Conservation (phyloP, 371 early-diverging fungal genomes). For the Entomophthora muscae region DNA sequence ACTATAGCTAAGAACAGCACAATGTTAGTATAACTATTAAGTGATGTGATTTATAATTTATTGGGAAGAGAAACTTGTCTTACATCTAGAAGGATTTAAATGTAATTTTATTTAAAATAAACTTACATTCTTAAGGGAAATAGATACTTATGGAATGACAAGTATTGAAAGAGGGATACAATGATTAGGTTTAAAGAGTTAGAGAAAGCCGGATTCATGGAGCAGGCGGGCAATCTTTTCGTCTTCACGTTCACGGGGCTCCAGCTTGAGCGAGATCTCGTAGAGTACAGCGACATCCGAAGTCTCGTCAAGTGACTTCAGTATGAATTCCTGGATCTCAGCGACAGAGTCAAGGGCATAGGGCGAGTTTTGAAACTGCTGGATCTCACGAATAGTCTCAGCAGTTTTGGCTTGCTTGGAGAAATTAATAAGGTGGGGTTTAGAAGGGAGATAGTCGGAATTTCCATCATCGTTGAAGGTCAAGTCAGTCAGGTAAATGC, state of each 20-base stretch:
- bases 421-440: slow-evolving; percentile 68
- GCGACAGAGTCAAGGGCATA: slow-evolving; percentile 57
- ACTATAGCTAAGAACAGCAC: no score
- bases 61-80: no score
- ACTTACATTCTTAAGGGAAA: no score
- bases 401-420: slow-evolving; percentile 72
- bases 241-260: slow-evolving; percentile 78
- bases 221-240: slow-evolving; percentile 72
- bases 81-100: no score
- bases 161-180: no score
- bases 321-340: slow-evolving; percentile 61
- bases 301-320: slow-evolving; percentile 26
- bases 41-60: no score
- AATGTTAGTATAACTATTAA: no score
- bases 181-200: no score
- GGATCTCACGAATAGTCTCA: slow-evolving; percentile 74
- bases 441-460: slow-evolving; percentile 27
- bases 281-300: slow-evolving; percentile 24
- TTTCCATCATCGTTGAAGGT: slow-evolving; percentile 90
- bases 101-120: no score
- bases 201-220: slow-evolving; percentile 75
- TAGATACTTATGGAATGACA: no score
- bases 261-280: slow-evolving; percentile 53
- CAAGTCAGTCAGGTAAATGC: slow-evolving; percentile 71
- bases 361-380: slow-evolving; percentile 71